Base-by-base conservation (phyloP, 2,329 filamentous ascomycete species). In the Cladosporium velox region DNA sequence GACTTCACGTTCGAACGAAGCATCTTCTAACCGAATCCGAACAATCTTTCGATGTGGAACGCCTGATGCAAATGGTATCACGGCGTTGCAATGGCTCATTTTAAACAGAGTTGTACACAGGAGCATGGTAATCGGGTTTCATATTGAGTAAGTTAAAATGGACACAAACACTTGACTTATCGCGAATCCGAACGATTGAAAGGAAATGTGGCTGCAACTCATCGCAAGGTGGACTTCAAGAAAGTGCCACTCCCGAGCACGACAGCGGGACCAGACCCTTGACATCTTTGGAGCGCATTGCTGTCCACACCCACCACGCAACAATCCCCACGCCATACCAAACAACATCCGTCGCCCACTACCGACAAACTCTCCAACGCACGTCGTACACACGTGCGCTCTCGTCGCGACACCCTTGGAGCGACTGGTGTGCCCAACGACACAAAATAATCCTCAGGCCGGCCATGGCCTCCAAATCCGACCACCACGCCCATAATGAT, bases 401-500 rank as follows among this genome's bases (percentile, higher is more conserved):
- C 14, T 30, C n/a, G 21, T 32, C 18, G 52, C 52, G 28, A 55
- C 52, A 34, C 18, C 3, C 11, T 21, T 3, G 30, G 34, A 30
- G 28, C 26, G 51, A 6, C 26, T 34, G 52, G 11, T 3, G 12
- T 18, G 21, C 4, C n/a, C 21, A 18, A 38, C 55, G 21, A 32
- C 32, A 21, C 55, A 28, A 14, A 7, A 18, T 3, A 52, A 58
- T 26, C 52, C n/a, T 14, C 26, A 5, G 60, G 60, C 60, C 51
- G 7, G 60, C 35, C 60, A 64, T 64, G 61, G 61, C 61, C 51
- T 64, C 61, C 11, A 52, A 62, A 18, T 76, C 78, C 51, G 78
- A 77, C 68, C 74, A 77, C 63, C 87, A 88, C 73, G 84, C 88
- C 66, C 90, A 93, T 79, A 89, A 91, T 77, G 90, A 93, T 77